phyloP scores from a whole-genome alignment of 495 filamentous ascomycete genomes.

The Bryoglossum gracile region DNA sequence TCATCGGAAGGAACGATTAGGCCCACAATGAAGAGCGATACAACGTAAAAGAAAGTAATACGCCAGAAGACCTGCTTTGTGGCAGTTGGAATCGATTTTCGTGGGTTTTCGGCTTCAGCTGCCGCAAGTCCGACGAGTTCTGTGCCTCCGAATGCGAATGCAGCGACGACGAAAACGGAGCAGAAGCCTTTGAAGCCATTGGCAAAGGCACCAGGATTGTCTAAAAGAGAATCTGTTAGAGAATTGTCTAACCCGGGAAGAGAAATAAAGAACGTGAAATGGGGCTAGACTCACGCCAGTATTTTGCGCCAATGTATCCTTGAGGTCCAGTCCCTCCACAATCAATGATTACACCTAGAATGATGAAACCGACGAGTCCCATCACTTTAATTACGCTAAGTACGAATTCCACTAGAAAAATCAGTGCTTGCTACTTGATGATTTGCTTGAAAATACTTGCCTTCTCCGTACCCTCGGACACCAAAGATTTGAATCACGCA shows the following conservation, averaged over 20 bases:
- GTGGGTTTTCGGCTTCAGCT: slow-evolving; percentile 72
- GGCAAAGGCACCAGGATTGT: slow-evolving; percentile 54
- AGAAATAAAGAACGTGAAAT: no score
- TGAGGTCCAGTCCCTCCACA: slow-evolving; percentile 44
- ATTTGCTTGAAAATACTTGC: slow-evolving; percentile 27
- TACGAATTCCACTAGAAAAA: slow-evolving; percentile 13
- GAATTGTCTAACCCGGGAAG: no score
- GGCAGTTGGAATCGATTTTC: slow-evolving; percentile 69
- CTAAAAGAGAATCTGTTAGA: no score
- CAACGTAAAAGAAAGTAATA: slow-evolving; percentile 76
- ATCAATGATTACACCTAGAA: slow-evolving; percentile 39
- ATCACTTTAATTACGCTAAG: slow-evolving; percentile 36
- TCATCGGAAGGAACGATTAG: slow-evolving; percentile 41
- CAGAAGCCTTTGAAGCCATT: slow-evolving; percentile 66
- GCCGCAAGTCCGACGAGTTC: slow-evolving; percentile 72
- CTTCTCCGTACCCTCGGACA: slow-evolving; percentile 67
- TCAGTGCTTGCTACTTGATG: slow-evolving; percentile 29
- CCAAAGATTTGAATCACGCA: slow-evolving; percentile 64
- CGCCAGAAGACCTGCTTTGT: slow-evolving; percentile 81
- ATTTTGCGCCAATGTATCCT: slow-evolving; percentile 37
- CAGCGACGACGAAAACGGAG: slow-evolving; percentile 57
- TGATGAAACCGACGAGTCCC: slow-evolving; percentile 40
- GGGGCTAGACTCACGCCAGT: slow-evolving; percentile 49
- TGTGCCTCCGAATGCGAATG: slow-evolving; percentile 61
- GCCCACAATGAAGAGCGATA: slow-evolving; percentile 54